A percentile compares a stretch with the other conserved stretches of the same genome.
These are phyloP conservation scores for Hanseniaspora nectarophila DNA, from an alignment of 805 yeast genomes.

Conservation along the genomic window DNA sequence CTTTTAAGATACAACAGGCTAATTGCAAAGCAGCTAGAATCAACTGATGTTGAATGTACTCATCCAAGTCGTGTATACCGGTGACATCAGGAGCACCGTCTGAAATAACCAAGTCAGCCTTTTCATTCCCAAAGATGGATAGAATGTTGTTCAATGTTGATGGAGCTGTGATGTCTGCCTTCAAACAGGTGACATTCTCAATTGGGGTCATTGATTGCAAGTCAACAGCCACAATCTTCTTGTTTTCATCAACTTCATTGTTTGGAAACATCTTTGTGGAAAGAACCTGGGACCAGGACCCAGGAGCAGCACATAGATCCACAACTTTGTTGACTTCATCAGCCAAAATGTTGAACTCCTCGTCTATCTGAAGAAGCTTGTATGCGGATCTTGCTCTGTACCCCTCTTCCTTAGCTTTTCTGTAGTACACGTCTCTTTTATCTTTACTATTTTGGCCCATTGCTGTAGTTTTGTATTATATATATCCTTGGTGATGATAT, in stretches of 20 bases:
- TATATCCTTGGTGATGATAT: no score
- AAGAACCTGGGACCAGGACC: slow-evolving; percentile 95
- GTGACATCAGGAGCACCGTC: slow-evolving; percentile 99
- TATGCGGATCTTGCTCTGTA: slow-evolving; percentile 96
- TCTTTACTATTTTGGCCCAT: slow-evolving; percentile 96
- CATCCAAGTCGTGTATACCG: slow-evolving; percentile 91
- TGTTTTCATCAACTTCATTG: slow-evolving; percentile 26
- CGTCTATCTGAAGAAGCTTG: slow-evolving; percentile 79
- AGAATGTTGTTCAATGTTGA: slow-evolving; percentile 65
- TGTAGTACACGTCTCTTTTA: slow-evolving; percentile 79
- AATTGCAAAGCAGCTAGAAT: slow-evolving; percentile 82
- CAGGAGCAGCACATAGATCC: slow-evolving; percentile 96
- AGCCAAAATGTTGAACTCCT: slow-evolving; percentile 70
- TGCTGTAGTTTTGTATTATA: neutral
- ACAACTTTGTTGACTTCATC: slow-evolving; percentile 70
- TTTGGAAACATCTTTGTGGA: slow-evolving; percentile 51
- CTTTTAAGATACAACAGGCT: slow-evolving; percentile 76
- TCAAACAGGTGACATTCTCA: slow-evolving; percentile 77
- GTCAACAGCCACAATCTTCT: slow-evolving; percentile 86
- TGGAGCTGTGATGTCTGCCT: slow-evolving; percentile 97
- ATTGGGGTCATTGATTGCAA: slow-evolving; percentile 96
- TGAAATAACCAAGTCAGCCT: slow-evolving; percentile 90
- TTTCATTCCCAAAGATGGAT: slow-evolving; percentile 76
- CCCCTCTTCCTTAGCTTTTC: slow-evolving; percentile 95
- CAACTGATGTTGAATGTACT: slow-evolving; percentile 90